Base-by-base conservation (phyloP, 805 yeast species). In the Yarrowia sp. region DNA sequence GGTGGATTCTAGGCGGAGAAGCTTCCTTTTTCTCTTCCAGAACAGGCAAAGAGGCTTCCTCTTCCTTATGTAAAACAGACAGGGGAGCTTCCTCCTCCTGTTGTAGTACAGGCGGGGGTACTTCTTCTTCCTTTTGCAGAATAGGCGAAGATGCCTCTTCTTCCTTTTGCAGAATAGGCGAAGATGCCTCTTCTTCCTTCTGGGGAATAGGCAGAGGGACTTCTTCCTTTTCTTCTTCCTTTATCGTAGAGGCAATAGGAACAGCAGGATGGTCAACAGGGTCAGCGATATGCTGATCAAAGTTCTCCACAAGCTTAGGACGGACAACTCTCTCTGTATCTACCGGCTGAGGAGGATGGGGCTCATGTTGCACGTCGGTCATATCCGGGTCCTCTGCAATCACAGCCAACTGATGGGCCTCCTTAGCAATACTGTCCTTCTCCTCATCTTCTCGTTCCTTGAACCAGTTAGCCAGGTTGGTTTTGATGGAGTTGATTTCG, bases 401-500 rank as follows among this genome's bases (percentile, higher is more conserved):
- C 21, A 33, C 41, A n/a, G 58, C 58, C 14, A 51, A 22, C 22
- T 51, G 30, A 22, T 51, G 58, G 14, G 58, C 58, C 41, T 51
- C 58, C 41, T 51, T 51, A 41, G 58, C 58, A 33, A 51, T 51
- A 41, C 33, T 41, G 10, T 51, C 22, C 41, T 33, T 33, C 32
- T 51, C 58, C 41, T 51, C 58, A 10, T 22, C 58, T 7, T 51
- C 58, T 16, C 58, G 58, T 8, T 51, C 58, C 41, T 22, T 51
- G 58, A 51, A 51, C 58, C 58, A 51, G 3, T 28, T 21, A 0
- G 58, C 58, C 41, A 51, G 58, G 10, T 51, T 51, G 22, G 41
- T 35, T 30, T 51, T 51, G 58, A 51, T 51, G 32, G 58, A 51
- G 58, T 10, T 51, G 21, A 51, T 51, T n/a, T 51, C 58, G 16